Evolutionary conservation across 495 filamentous ascomycete species (phyloP), one percentile per base, ranked within the genome.

Genomic region (Recurvomyces mirabilis): DNA sequence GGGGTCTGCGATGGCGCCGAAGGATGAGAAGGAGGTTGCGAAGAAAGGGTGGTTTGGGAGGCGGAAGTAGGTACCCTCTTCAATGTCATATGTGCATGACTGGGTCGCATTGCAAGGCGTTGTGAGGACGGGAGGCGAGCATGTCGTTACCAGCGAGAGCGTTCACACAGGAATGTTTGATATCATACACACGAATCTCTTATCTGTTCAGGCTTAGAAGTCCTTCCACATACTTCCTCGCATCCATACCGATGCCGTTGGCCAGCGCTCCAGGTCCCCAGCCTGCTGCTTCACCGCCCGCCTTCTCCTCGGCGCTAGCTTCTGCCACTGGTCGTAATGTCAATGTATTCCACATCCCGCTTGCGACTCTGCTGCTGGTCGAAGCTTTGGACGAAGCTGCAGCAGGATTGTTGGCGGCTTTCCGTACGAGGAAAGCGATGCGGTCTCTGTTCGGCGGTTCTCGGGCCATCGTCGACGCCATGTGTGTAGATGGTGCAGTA

Each of bases 201-300:
- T 54, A 87, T 56, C 78, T 65, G 61, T 82, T 81, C 60, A 93
- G 60, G 56, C 74, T 86, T 51, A 94, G 63, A 43, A 94, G 60
- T 11, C 75, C 79, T 55, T 93, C 87, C 47, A 94, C 82, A 65
- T 94, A 94, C 55, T 74, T 74, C 60, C 79, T 71, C 30, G 87
- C 83, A 73, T 94, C 87, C 45, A 94, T 69, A 0, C 87, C 87
- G 52, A 94, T 79, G 3, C 87, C 87, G 60, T 89, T 84, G n/a
- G 79, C 81, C 43, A 93, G 57, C 44, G 75, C 73, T 20, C 69
- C 72, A 0, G 82, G 74, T 10, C 74, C 75, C 44, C 75, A 78
- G 21, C 77, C 58, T 10, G 43, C 55, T 0, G 46, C 15, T 21
- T 41, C 20, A 41, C 49, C 67, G 47, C 45, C 40, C 1, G 50